Percentiles rank a stretch among this genome's conserved stretches.
Conservation (phyloP, 1,139 yeast genomes). For the Meyerozyma smithsonii region DNA sequence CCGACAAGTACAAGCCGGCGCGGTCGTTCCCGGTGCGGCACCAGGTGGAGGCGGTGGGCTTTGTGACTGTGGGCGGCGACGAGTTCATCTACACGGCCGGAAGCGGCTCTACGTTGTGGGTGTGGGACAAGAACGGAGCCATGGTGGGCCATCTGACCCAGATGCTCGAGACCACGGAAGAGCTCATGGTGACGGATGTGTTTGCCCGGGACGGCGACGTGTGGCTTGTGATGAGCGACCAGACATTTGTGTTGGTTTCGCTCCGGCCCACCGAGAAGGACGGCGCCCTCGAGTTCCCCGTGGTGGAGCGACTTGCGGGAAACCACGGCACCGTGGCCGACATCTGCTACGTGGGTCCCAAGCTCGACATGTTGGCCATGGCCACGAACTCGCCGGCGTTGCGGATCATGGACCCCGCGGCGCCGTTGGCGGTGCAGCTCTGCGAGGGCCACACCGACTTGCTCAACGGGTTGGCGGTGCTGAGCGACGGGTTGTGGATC, state of each 20-base stretch:
- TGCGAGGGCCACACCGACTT: slow-evolving; percentile 83
- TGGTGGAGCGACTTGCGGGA: slow-evolving; percentile 67
- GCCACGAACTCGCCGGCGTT: slow-evolving; percentile 96
- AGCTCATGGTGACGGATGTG: slow-evolving; percentile 60
- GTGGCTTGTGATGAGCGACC: slow-evolving; percentile 68
- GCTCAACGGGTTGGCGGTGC: slow-evolving; percentile 72
- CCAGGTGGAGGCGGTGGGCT: slow-evolving; percentile 80
- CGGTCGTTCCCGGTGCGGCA: slow-evolving; percentile 71
- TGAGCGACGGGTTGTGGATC: slow-evolving; percentile 80
- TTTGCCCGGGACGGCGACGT: slow-evolving; percentile 26
- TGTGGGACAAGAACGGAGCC: slow-evolving; percentile 49
- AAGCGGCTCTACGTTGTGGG: slow-evolving; percentile 57
- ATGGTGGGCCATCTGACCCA: slow-evolving; percentile 42
- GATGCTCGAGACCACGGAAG: slow-evolving; percentile 61
- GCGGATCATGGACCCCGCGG: slow-evolving; percentile 56
- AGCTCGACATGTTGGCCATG: slow-evolving; percentile 55
- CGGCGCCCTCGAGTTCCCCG: slow-evolving; percentile 31
- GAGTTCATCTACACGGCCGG: slow-evolving; percentile 74
- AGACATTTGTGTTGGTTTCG: slow-evolving; percentile 52
- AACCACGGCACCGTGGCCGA: slow-evolving; percentile 96
- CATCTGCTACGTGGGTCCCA: slow-evolving; percentile 69
- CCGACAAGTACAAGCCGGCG: slow-evolving; percentile 49
- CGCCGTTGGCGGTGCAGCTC: slow-evolving; percentile 58
- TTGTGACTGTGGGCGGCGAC: slow-evolving; percentile 34
- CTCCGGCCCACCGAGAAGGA: slow-evolving; percentile 20